These are phyloP conservation scores for Tolypocladium album DNA, from an alignment of 2,329 filamentous ascomycete species.

Conservation along the genomic window DNA sequence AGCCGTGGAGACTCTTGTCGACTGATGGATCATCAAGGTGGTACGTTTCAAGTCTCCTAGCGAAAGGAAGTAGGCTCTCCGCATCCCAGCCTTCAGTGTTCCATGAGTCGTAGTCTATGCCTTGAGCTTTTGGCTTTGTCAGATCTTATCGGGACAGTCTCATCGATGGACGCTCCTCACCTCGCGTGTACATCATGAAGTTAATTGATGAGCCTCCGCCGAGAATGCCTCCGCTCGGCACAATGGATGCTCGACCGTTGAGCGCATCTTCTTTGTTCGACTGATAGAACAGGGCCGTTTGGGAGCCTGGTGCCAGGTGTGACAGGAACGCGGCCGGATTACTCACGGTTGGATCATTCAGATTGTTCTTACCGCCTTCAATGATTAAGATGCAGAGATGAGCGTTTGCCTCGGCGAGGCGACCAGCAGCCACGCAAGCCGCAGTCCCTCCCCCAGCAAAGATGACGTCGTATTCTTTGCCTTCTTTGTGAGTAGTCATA, in stretches of 20 bases:
- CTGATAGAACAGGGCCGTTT: conserved; percentile 12
- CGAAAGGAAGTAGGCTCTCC: conserved; percentile 18
- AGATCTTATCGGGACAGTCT: neutral
- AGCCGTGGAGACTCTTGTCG: conserved; percentile 35
- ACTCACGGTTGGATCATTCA: conserved; percentile 12
- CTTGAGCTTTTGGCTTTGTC: conserved; percentile 10
- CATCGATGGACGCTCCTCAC: neutral
- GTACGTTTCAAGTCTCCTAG: conserved; percentile 43
- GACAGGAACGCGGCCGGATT: conserved; percentile 11
- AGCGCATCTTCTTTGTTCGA: conserved; percentile 11
- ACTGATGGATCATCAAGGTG: conserved; percentile 22
- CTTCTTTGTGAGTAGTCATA: conserved; percentile 6
- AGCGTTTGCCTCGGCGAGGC: conserved; percentile 14
- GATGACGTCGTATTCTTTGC: conserved; percentile 11
- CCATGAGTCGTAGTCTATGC: conserved; percentile 22
- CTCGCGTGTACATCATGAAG: conserved; percentile 19
- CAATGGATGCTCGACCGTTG: conserved; percentile 10
- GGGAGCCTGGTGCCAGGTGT: conserved; percentile 10
- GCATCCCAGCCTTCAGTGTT: conserved; percentile 20
- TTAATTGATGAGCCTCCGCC: conserved; percentile 23
- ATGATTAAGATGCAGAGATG: conserved; percentile 14
- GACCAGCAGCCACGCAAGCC: conserved; percentile 14
- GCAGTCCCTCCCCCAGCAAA: conserved; percentile 15
- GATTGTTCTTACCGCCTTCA: conserved; percentile 16
- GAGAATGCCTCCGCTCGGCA: conserved; percentile 14